Percentiles rank a stretch among this genome's conserved stretches.
Conservation (phyloP, 1,139 yeast genomes). For the Blastobotrys arbuscula region DNA sequence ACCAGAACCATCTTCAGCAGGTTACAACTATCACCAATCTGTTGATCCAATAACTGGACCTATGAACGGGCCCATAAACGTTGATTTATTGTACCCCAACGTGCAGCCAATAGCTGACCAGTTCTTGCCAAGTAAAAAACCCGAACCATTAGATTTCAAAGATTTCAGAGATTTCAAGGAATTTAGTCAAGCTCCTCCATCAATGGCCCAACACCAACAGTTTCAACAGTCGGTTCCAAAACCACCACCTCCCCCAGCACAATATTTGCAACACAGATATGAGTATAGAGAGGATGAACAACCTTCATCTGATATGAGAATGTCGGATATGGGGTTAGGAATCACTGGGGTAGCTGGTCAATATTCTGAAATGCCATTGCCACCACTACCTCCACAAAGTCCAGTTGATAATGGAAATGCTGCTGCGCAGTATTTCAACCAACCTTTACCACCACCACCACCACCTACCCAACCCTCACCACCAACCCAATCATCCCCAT, state of each 20-base stretch:
- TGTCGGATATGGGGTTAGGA: neutral
- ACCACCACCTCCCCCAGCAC: conserved; percentile 12
- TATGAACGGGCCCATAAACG: conserved; percentile 12
- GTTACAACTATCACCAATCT: neutral
- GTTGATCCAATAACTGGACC: conserved; percentile 11
- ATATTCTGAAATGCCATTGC: conserved; percentile 14
- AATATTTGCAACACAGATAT: conserved; percentile 8
- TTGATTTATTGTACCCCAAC: conserved; percentile 11
- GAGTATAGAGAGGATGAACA: conserved; percentile 2
- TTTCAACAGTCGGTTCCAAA: conserved; percentile 8
- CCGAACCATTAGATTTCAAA: neutral
- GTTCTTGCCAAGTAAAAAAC: conserved; percentile 5
- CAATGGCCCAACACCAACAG: conserved; percentile 2
- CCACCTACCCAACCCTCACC: neutral
- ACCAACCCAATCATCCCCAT: neutral
- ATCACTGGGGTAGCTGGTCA: conserved; percentile 4
- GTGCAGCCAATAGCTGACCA: conserved; percentile 9
- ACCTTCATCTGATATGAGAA: neutral
- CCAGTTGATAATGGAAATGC: neutral
- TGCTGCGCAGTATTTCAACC: conserved; percentile 2
- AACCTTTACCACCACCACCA: conserved; percentile 2
- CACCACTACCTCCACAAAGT: conserved; percentile 12
- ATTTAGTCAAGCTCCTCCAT: neutral
- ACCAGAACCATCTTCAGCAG: neutral
- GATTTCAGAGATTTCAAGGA: neutral